phyloP scores from a whole-genome alignment of 2,329 filamentous ascomycete genomes.

The Neospermospora avenae region DNA sequence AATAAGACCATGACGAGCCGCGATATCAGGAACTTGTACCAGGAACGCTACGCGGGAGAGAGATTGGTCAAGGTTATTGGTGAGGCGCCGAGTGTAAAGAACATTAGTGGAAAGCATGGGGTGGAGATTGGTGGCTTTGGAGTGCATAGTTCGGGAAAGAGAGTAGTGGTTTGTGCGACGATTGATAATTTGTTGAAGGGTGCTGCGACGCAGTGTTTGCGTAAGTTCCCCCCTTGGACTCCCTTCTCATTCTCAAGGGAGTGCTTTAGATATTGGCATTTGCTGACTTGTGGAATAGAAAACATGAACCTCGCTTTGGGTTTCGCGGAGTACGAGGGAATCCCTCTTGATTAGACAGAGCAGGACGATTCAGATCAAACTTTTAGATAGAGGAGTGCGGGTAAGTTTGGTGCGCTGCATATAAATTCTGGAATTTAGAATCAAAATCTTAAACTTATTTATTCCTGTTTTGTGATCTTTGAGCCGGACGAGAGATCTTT shows the following conservation, averaged over 20 bases:
- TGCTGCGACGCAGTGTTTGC: slow-evolving; percentile 87
- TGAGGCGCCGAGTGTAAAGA: slow-evolving; percentile 81
- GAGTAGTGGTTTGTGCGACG: slow-evolving; percentile 89
- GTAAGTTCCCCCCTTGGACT: slow-evolving; percentile 50
- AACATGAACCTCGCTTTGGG: slow-evolving; percentile 94
- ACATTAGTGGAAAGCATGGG: slow-evolving; percentile 79
- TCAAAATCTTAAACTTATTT: background rate
- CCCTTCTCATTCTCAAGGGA: background rate
- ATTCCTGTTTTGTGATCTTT: too few relatives aligned
- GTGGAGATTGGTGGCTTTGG: slow-evolving; percentile 94
- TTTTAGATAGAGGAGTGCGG: too few relatives aligned
- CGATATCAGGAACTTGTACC: slow-evolving; percentile 91
- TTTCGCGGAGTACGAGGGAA: slow-evolving; percentile 85
- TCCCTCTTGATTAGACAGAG: slow-evolving; percentile 49
- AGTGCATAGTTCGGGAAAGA: slow-evolving; percentile 84
- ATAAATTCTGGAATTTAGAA: too few relatives aligned
- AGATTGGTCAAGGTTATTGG: slow-evolving; percentile 90
- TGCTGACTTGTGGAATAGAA: slow-evolving; percentile 47
- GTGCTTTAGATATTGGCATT: background rate
- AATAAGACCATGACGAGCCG: slow-evolving; percentile 83
- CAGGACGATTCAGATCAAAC: too few relatives aligned
- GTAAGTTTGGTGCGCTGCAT: too few relatives aligned
- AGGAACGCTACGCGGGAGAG: slow-evolving; percentile 93
- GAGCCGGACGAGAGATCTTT: too few relatives aligned
- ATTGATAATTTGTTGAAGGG: slow-evolving; percentile 95